Evolutionary conservation across 495 filamentous ascomycete species (phyloP).

Genomic region (Extremus antarcticus): DNA sequence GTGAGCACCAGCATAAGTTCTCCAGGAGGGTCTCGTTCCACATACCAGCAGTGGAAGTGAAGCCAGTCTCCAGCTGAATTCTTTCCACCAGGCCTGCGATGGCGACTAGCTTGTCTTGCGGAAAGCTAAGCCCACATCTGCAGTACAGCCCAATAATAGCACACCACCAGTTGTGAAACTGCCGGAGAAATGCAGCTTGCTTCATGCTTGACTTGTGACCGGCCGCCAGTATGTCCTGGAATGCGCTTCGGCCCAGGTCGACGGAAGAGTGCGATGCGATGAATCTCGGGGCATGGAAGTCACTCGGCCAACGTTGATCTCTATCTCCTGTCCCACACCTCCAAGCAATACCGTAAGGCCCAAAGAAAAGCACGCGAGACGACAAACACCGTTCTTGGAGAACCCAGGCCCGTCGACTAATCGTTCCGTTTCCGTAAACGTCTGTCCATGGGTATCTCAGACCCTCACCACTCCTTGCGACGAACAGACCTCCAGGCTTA

Average conservation of each 20-base stretch:
- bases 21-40: background rate
- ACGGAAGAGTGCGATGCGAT: background rate
- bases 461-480: background rate
- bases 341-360: background rate
- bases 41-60: background rate
- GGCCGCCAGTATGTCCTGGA: background rate
- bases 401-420: background rate
- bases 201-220: background rate
- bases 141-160: too few relatives aligned
- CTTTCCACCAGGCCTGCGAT: background rate
- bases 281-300: too few relatives aligned
- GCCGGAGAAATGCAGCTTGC: background rate
- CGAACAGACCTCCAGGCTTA: background rate
- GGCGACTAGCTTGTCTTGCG: background rate
- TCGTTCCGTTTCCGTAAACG: background rate
- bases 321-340: too few relatives aligned
- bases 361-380: background rate
- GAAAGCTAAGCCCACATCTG: background rate
- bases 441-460: background rate
- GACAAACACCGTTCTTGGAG: background rate
- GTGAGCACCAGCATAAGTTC: background rate
- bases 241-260: background rate
- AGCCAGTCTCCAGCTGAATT: background rate
- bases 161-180: background rate
- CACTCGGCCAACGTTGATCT: too few relatives aligned